Base-by-base conservation (phyloP, 805 yeast species). In the Pichia gijzeniarum region DNA sequence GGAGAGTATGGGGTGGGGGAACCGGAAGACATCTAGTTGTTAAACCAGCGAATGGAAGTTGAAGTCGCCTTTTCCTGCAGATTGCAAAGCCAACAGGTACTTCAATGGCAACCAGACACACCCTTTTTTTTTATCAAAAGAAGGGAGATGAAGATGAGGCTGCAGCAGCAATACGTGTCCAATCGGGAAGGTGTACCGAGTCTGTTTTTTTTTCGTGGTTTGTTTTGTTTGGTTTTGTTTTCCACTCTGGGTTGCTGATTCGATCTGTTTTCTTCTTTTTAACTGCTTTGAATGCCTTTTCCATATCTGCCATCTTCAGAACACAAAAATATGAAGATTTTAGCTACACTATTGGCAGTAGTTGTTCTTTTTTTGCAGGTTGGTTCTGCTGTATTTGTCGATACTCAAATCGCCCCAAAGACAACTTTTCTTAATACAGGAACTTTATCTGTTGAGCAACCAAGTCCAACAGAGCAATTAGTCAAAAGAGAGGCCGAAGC, bases 401-500 rank as follows among this genome's bases (percentile, higher is more conserved):
- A 17, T 27, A 19, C 41, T 3, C 13, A n/a, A 8, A 14, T 40
- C 4, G 37, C 40, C 6, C 35, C 48, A 16, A 38, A 46, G 31
- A 41, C 48, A 5, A 46, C 48, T 8, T 37, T 38, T 12, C 5
- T 34, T n/a, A 34, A 41, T 18, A 30, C 40, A 6, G 22, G 13
- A 25, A 35, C 31, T 12, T 20, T 17, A 14, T 3, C 33, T 10
- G 9, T 14, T 16, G 14, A 17, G 14, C 38, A 18, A 5, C 19
- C 33, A 7, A 9, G 18, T 19, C 36, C 44, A 5, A 40, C 45
- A 2, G 18, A 22, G 2, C 13, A 9, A 12, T 13, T 51, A 20
- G 35, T 17, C 5, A 53, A 53, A 33, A 45, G 57, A 41, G 54
- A 48, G 14, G 47, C 53, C 8, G 35, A 48, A 8, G 37, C 41